A percentile compares a stretch with the other conserved stretches of the same genome.
phyloP scores from a whole-genome alignment of 1,139 yeast genomes.

The Hyphopichia pseudoburtonii region DNA sequence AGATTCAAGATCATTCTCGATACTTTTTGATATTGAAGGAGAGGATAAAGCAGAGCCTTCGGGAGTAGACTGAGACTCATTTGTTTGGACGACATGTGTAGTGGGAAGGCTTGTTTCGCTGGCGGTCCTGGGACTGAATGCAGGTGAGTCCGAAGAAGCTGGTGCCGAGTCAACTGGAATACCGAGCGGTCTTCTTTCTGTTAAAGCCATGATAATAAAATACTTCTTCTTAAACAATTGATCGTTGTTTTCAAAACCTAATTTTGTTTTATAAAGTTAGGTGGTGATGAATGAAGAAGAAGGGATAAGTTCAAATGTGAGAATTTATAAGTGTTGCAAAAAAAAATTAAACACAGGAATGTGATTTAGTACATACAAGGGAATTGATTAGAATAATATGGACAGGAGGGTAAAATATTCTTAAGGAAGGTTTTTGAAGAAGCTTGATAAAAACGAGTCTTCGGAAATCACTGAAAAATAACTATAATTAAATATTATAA shows the following conservation, averaged over 20 bases:
- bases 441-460: too few species aligned
- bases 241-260: slow-evolving; percentile 4
- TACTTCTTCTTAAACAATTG: neutral
- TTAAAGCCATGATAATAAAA: slow-evolving; percentile 46
- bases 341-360: too few species aligned
- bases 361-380: neutral
- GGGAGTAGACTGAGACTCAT: too few species aligned
- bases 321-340: neutral
- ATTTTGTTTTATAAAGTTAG: neutral
- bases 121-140: slow-evolving; percentile 48
- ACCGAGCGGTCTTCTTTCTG: slow-evolving; percentile 58
- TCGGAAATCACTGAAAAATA: slow-evolving; percentile 2
- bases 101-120: too few species aligned
- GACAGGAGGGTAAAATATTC: too few species aligned
- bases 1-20: too few species aligned
- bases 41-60: neutral
- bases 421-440: too few species aligned
- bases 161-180: slow-evolving; percentile 39
- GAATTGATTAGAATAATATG: neutral
- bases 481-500: slow-evolving; percentile 4
- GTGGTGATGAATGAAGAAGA: neutral
- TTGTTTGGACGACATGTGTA: too few species aligned
- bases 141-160: slow-evolving; percentile 48
- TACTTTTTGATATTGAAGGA: too few species aligned
- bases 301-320: too few species aligned